Conservation (phyloP, 768 basidiomycete species). For the Paxillus rubicundulus region DNA sequence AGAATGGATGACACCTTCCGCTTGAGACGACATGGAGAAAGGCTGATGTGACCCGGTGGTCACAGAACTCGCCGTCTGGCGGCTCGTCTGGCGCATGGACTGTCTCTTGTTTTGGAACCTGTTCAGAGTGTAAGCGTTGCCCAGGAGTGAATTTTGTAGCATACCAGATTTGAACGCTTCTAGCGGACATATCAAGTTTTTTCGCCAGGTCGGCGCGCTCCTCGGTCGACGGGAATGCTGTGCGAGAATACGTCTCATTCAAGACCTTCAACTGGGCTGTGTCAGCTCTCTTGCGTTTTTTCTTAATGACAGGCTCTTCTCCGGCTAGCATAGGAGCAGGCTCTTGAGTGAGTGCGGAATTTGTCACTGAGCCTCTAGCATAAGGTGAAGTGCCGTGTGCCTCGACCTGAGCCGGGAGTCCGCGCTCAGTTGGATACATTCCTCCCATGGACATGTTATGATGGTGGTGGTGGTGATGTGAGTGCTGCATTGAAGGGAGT, state of each 20-base stretch:
- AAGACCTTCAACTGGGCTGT: conserved; percentile 76
- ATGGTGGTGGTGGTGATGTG: conserved; percentile 25
- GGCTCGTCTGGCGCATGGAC: conserved; percentile 75
- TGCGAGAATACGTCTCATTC: conserved; percentile 76
- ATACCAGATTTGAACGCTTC: conserved; percentile 87
- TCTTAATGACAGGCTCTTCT: conserved; percentile 76
- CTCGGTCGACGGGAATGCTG: conserved; percentile 86
- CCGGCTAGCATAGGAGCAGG: conserved; percentile 36
- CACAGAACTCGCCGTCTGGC: conserved; percentile 52
- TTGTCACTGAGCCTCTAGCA: conserved; percentile 40
- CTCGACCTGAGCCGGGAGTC: conserved; percentile 40
- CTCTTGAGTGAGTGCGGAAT: conserved; percentile 32
- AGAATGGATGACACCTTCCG: conserved; percentile 31
- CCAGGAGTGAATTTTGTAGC: conserved; percentile 18
- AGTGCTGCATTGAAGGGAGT: conserved; percentile 23
- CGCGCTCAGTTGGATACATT: conserved; percentile 32
- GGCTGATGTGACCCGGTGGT: conserved; percentile 47
- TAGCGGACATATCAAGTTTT: conserved; percentile 75
- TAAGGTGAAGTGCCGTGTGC: conserved; percentile 47
- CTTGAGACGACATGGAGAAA: conserved; percentile 42
- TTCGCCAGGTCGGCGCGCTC: conserved; percentile 77
- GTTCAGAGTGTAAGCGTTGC: conserved; percentile 22
- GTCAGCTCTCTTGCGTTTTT: conserved; percentile 85
- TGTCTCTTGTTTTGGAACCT: conserved; percentile 91
- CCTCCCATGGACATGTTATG: conserved; percentile 29